Evolutionary conservation across 495 filamentous ascomycete species (phyloP), one percentile per base, ranked within the genome.

Genomic region (Choiromyces venosus): DNA sequence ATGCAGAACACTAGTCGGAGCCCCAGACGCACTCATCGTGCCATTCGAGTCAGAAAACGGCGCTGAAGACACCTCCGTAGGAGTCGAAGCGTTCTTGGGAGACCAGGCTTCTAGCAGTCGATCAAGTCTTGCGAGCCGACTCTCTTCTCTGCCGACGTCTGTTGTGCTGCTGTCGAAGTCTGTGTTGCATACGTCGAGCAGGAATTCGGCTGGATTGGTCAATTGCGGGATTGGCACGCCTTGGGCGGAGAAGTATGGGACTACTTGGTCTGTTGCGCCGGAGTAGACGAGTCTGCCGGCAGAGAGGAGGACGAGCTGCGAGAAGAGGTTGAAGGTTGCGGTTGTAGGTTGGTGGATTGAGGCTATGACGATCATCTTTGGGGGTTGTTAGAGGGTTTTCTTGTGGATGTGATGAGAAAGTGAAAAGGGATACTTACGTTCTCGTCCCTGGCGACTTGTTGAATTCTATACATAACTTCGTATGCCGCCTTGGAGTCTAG

Each of bases 321-420:
- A 91, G 78, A 95, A 95, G 8, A 93, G 86, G 64, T 88, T 84
- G 80, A 93, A 94, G 0, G 90, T 92, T 0, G 88, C 83, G 0
- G 91, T 90, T 1, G 91, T 93, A 3, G 92, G 92, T 78, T 95
- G 92, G 78, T 95, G 92, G 70, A 95, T 94, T 72, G 87, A 90
- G 0, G 89, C 90, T 67, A 94, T 91, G 21, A 95, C 85, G 68
- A 92, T 85, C 73, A 93, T 82, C 52, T 61, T n/a, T 61, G 86
- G 89, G 35, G 65, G 67, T 74, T 61, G 52, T 61, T 61, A 61
- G 52, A 33, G 4, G 12, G 25, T 66, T 66, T 42, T 52, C n/a
- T 65, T 3, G 40, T 38, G 8, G 76, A 86, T 68, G 80, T 91
- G 89, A 18, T 14, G 12, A 61, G 8, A 76, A 86, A 68, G 80